phyloP scores from a whole-genome alignment of 805 yeast species.

The Zygosaccharomyces lentus region DNA sequence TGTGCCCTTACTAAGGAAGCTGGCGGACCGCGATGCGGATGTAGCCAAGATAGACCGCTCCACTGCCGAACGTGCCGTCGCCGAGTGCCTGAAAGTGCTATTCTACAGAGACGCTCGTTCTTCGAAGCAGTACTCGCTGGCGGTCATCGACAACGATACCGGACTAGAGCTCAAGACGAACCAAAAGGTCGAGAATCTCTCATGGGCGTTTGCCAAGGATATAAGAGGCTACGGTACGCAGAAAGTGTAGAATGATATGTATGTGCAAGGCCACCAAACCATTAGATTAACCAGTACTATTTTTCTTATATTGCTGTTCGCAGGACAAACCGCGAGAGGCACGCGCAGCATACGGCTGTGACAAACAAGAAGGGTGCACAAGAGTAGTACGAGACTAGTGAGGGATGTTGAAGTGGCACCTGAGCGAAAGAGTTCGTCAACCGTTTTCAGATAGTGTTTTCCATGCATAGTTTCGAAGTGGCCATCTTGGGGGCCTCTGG shows the following conservation, averaged over 20 bases:
- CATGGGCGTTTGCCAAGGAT: constrained; percentile 86
- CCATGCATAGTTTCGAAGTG: constrained; percentile 44
- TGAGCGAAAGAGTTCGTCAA: not conserved
- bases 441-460: not conserved
- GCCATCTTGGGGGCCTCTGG: constrained; percentile 77
- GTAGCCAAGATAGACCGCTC: constrained; percentile 62
- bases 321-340: not conserved
- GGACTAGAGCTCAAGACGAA: constrained; percentile 63
- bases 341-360: not conserved
- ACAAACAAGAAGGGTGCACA: not conserved
- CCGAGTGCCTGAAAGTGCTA: constrained; percentile 87
- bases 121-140: constrained; percentile 75
- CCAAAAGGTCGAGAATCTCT: constrained; percentile 66
- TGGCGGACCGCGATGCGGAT: constrained; percentile 75
- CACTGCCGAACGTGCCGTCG: constrained; percentile 71
- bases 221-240: constrained; percentile 88
- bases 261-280: not conserved
- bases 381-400: not conserved
- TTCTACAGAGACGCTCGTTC: constrained; percentile 97
- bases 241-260: constrained; percentile 34
- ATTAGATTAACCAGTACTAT: not conserved
- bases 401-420: not conserved
- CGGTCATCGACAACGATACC: constrained; percentile 62
- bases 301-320: not conserved
- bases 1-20: constrained; percentile 80